Conservation (phyloP, 2,329 filamentous ascomycete genomes). For the Diaporthe sp. region DNA sequence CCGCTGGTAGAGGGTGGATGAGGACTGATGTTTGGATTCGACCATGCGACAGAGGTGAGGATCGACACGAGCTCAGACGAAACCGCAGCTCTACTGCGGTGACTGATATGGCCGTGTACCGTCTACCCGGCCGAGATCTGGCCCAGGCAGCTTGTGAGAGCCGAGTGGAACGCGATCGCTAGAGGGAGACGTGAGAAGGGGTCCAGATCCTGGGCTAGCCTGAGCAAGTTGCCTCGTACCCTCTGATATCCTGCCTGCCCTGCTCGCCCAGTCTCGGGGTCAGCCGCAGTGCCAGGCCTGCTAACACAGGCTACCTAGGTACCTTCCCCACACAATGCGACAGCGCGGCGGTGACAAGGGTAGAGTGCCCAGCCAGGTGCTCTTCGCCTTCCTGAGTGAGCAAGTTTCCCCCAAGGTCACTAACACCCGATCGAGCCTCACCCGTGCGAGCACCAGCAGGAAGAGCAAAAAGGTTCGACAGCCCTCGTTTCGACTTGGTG, state of each 20-base stretch:
- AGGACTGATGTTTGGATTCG: slow-evolving; percentile 21
- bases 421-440: slow-evolving; percentile 23
- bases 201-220: slow-evolving; percentile 35
- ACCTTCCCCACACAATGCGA: background rate
- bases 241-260: background rate
- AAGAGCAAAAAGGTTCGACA: slow-evolving; percentile 31
- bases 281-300: background rate
- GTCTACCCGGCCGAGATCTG: slow-evolving; percentile 13
- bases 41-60: slow-evolving; percentile 30
- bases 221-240: slow-evolving; percentile 40
- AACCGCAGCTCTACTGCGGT: background rate
- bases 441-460: background rate
- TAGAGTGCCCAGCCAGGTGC: background rate
- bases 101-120: background rate
- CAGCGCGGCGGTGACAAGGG: background rate
- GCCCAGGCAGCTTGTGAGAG: slow-evolving; percentile 8
- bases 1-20: background rate
- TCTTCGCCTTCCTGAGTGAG: slow-evolving; percentile 24
- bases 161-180: background rate
- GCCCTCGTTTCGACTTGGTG: slow-evolving; percentile 28
- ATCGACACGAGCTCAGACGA: slow-evolving; percentile 27
- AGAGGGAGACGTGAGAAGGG: background rate
- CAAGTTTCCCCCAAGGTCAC: slow-evolving; percentile 33
- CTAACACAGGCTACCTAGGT: slow-evolving; percentile 14
- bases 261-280: background rate